These are phyloP conservation scores for Novymonas esmeraldas DNA, from an alignment of 208 protist genomes.

Conservation along the genomic window DNA sequence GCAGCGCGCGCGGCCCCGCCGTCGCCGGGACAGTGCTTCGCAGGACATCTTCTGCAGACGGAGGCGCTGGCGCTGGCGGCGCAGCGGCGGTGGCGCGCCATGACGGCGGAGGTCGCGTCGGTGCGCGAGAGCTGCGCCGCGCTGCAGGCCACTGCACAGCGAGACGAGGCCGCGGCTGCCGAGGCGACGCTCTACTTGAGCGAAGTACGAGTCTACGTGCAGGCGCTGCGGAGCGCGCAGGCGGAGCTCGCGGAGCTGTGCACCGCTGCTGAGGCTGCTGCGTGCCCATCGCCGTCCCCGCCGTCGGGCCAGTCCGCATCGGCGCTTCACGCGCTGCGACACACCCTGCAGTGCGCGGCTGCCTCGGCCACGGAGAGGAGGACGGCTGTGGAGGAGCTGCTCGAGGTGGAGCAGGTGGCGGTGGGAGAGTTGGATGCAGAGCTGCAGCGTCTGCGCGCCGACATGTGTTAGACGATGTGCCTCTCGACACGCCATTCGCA, in stretches of 20 bases:
- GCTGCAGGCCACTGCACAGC: not conserved
- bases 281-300: not conserved
- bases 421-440: constrained; percentile 16
- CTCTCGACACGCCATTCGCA: no score
- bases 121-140: constrained; percentile 13
- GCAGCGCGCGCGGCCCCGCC: not conserved
- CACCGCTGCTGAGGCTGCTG: not conserved
- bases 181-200: constrained; percentile 10
- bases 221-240: constrained; percentile 29
- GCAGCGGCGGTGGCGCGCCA: constrained; percentile 13
- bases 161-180: constrained; percentile 15
- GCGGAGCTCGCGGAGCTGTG: constrained; percentile 17
- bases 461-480: constrained; percentile 1
- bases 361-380: constrained; percentile 1
- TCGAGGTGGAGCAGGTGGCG: constrained; percentile 7
- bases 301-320: not conserved
- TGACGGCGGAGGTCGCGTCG: constrained; percentile 19
- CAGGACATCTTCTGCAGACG: constrained; percentile 19
- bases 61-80: constrained; percentile 20
- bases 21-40: constrained; percentile 9
- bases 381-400: constrained; percentile 8
- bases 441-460: constrained; percentile 4
- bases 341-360: constrained; percentile 7
- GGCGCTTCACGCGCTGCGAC: constrained; percentile 13
- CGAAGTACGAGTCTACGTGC: constrained; percentile 30